Evolutionary conservation across 2,329 filamentous ascomycete genomes (phyloP), one percentile per base, ranked within the genome.

Genomic region (Pseudopyricularia cyperi): DNA sequence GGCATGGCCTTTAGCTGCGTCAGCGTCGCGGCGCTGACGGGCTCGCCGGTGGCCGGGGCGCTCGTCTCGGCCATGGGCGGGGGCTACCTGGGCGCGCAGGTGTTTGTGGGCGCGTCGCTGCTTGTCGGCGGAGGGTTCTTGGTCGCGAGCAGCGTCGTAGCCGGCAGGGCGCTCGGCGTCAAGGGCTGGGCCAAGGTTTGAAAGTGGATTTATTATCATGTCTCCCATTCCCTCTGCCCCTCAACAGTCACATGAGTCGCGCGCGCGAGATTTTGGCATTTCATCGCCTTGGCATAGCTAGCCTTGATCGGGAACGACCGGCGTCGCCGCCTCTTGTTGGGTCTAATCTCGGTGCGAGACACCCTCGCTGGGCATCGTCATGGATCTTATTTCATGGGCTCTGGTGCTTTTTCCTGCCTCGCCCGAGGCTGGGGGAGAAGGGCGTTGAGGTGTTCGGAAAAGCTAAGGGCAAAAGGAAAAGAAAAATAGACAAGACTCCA

Each of bases 1-100:
- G 78, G 77, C 47, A 80, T 81, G 77, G 66, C 72, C 0, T 80
- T 81, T 46, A 77, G 73, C 0, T 71, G 78, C 49, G 71, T 72
- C 54, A 76, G 74, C 55, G 74, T 78, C 48, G 72, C 74, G 2
- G 69, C 70, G n/a, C 62, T 80, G 33, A 73, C 69, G 1, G 76
- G 75, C 0, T 71, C 74, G 15, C 75, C 75, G 0, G 71, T 78
- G 24, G 71, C 71, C 0, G 76, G 75, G 0, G 71, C 72, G 1
- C 66, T 79, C 17, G 70, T 79, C 35, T 63, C 68, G 2, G 65
- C 65, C 0, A 56, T 61, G 30, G 67, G 61, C 0, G 73, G 72
- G 0, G 59, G 57, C 6, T 79, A 75, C 46, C 57, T 60, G 7
- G 75, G 71, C 1, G 74, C 75, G 6, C 74, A 78, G 62, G 61